Conservation (phyloP, 2,329 filamentous ascomycete genomes). For the Fusarium denticulatum region DNA sequence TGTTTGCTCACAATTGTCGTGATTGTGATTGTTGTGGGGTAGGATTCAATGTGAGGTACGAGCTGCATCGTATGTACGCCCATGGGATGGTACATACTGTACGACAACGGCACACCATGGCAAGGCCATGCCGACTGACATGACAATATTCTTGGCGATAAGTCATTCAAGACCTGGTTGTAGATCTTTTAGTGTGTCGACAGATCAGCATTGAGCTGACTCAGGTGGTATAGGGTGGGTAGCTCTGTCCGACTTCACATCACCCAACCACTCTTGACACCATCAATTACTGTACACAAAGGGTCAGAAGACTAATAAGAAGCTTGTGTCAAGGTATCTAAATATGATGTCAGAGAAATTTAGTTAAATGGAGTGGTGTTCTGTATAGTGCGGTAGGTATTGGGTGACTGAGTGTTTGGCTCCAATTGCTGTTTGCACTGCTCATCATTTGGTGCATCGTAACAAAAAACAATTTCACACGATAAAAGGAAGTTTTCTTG, state of each 20-base stretch:
- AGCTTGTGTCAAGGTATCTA: background rate
- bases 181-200: background rate
- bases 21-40: background rate
- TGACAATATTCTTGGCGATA: slow-evolving; percentile 5
- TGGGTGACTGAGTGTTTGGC: too few species aligned
- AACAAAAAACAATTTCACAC: background rate
- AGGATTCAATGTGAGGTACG: background rate
- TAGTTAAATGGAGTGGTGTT: too few species aligned
- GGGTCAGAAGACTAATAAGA: background rate
- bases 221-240: slow-evolving; percentile 8
- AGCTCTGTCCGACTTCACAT: background rate
- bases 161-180: slow-evolving; percentile 1
- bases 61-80: background rate
- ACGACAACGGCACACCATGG: background rate
- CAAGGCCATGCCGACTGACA: background rate
- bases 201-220: background rate
- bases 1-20: background rate
- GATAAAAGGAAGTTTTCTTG: too few species aligned
- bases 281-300: background rate
- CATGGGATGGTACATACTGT: background rate
- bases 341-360: background rate
- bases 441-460: background rate
- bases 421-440: background rate
- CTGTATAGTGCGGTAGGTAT: background rate
- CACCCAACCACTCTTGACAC: background rate